phyloP scores from a whole-genome alignment of 495 filamentous ascomycete species.

The Aspergillus nidulans region DNA sequence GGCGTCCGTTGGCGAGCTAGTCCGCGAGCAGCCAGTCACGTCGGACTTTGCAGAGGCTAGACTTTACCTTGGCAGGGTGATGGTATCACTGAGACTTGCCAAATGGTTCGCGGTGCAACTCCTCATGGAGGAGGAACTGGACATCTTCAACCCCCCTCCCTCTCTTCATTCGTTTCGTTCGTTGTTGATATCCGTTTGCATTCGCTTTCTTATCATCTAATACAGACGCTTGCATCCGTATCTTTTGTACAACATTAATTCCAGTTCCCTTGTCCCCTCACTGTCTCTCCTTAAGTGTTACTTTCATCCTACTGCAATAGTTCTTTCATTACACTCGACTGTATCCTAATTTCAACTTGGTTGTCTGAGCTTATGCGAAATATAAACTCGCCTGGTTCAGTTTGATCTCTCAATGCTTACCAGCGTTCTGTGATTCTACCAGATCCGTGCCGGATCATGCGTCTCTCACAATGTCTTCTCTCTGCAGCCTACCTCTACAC shows the following conservation, averaged over 20 bases:
- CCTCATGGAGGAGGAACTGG: neutral
- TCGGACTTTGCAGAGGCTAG: neutral
- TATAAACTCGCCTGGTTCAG: neutral
- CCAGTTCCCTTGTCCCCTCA: neutral
- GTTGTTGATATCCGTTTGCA: slow-evolving; percentile 11
- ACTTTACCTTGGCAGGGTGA: neutral
- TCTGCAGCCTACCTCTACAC: slow-evolving; percentile 21
- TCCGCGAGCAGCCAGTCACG: slow-evolving; percentile 1
- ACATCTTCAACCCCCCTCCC: slow-evolving; percentile 1
- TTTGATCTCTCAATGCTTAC: slow-evolving; percentile 19
- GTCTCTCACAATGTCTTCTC: slow-evolving; percentile 30
- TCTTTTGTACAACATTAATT: slow-evolving; percentile 20
- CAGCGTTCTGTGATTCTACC: neutral
- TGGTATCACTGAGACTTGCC: neutral
- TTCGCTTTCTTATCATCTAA: slow-evolving; percentile 10
- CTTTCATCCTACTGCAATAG: slow-evolving; percentile 7
- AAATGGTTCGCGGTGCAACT: neutral
- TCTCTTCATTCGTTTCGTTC: neutral
- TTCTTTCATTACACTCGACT: slow-evolving; percentile 10
- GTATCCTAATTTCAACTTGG: neutral
- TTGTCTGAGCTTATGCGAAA: neutral
- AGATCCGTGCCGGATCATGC: slow-evolving; percentile 34
- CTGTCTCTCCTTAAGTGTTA: slow-evolving; percentile 9
- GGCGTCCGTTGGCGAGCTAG: slow-evolving; percentile 8
- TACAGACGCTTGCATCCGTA: slow-evolving; percentile 8